Conservation (phyloP, 768 basidiomycete genomes). For the Boletus reticulatus region DNA sequence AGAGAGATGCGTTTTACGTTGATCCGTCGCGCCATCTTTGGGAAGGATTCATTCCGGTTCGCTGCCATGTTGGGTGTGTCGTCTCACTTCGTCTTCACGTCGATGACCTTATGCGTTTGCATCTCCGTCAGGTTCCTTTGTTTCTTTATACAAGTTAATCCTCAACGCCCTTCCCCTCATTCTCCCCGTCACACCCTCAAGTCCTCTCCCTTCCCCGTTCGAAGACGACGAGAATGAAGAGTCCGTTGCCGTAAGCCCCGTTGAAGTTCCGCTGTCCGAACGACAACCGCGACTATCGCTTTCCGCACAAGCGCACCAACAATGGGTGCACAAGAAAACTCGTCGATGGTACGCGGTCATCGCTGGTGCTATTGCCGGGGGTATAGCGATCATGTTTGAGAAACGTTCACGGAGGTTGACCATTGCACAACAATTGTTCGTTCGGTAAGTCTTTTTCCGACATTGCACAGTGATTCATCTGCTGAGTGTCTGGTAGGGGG, state of each 20-base stretch:
- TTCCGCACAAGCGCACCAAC: slow-evolving; percentile 59
- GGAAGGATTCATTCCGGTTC: slow-evolving; percentile 78
- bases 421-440: slow-evolving; percentile 87
- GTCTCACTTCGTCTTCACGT: neutral
- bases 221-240: slow-evolving; percentile 31
- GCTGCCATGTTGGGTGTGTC: slow-evolving; percentile 78
- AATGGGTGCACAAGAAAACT: slow-evolving; percentile 64
- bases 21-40: slow-evolving; percentile 81
- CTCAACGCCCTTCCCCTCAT: slow-evolving; percentile 77
- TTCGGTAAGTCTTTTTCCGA: slow-evolving; percentile 46
- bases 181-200: slow-evolving; percentile 41
- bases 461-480: neutral
- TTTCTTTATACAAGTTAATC: slow-evolving; percentile 73
- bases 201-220: slow-evolving; percentile 25
- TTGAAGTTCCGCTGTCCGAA: slow-evolving; percentile 20
- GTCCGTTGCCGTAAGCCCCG: slow-evolving; percentile 2
- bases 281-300: slow-evolving; percentile 56
- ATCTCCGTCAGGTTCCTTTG: slow-evolving; percentile 60
- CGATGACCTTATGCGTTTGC: neutral
- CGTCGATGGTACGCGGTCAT: slow-evolving; percentile 76
- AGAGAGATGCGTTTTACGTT: slow-evolving; percentile 66
- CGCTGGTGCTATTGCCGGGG: slow-evolving; percentile 76
- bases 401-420: slow-evolving; percentile 58
- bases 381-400: slow-evolving; percentile 74
- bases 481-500: slow-evolving; percentile 48